Conservation (phyloP, 2,329 filamentous ascomycete genomes). For the Colletotrichum godetiae region DNA sequence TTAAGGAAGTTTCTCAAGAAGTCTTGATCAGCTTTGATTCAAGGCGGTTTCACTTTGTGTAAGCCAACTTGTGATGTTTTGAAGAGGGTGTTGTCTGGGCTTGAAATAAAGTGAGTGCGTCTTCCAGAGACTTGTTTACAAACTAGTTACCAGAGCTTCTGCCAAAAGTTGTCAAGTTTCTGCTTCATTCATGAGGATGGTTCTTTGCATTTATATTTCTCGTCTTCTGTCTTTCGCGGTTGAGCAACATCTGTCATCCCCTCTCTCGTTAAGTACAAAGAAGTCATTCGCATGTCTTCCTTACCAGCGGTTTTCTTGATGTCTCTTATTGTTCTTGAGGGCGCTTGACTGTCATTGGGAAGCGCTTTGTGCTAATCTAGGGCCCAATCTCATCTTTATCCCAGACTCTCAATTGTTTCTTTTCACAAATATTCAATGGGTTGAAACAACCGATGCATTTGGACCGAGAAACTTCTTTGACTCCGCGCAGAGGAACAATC, state of each 20-base stretch:
- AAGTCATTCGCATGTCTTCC: background rate
- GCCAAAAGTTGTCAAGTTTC: background rate
- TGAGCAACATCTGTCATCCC: background rate
- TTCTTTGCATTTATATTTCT: background rate
- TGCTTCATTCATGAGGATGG: background rate
- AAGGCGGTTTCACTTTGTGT: background rate
- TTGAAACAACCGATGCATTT: background rate
- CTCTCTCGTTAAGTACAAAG: background rate
- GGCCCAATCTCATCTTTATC: background rate
- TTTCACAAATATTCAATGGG: background rate
- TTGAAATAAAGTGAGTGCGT: background rate
- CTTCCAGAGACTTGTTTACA: background rate
- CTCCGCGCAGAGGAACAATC: background rate
- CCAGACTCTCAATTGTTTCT: background rate
- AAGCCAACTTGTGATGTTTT: background rate
- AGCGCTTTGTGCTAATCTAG: conserved; percentile 4
- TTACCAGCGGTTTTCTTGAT: background rate
- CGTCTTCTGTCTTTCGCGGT: background rate
- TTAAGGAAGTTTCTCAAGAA: background rate
- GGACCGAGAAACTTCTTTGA: background rate
- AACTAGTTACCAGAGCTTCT: background rate
- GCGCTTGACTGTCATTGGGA: too few relatives aligned
- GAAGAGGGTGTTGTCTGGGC: background rate
- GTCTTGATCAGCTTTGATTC: background rate
- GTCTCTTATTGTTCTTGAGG: background rate